Conservation (phyloP, 78 protist species). For the Dictyostelium citrinum region DNA sequence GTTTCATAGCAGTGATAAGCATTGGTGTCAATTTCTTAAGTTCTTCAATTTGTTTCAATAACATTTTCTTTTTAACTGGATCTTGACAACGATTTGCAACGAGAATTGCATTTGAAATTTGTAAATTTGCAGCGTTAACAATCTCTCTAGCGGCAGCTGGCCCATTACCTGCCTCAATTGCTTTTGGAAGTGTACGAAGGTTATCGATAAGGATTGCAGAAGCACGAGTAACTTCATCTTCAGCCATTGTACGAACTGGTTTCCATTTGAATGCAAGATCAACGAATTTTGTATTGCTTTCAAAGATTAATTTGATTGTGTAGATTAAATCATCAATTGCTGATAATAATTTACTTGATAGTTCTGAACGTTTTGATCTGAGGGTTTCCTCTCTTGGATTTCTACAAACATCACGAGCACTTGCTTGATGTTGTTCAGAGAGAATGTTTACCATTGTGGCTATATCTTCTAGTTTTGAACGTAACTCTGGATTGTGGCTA, state of each 20-base stretch:
- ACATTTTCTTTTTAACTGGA: slow-evolving; percentile 75
- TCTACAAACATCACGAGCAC: slow-evolving; percentile 24
- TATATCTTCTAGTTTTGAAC: slow-evolving; percentile 40
- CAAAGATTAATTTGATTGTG: slow-evolving; percentile 42
- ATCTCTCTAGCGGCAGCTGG: slow-evolving; percentile 69
- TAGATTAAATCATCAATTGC: slow-evolving; percentile 63
- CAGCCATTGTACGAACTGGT: slow-evolving; percentile 73
- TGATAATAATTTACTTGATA: not conserved
- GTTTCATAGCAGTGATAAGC: slow-evolving; percentile 54
- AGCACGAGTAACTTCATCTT: slow-evolving; percentile 55
- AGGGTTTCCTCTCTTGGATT: slow-evolving; percentile 12
- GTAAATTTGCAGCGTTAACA: slow-evolving; percentile 56
- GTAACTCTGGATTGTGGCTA: slow-evolving; percentile 51
- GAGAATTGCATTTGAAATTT: slow-evolving; percentile 56
- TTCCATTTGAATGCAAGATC: slow-evolving; percentile 77
- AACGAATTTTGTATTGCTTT: slow-evolving; percentile 61
- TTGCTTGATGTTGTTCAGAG: slow-evolving; percentile 46
- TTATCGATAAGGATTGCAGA: slow-evolving; percentile 5
- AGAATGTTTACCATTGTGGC: not conserved
- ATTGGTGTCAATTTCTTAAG: slow-evolving; percentile 60
- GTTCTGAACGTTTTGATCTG: not conserved
- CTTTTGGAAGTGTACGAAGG: slow-evolving; percentile 33
- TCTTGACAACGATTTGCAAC: slow-evolving; percentile 75
- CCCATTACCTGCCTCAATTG: slow-evolving; percentile 49
- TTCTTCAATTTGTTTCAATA: slow-evolving; percentile 61